These are phyloP conservation scores for Amanita phalloides DNA, from an alignment of 768 basidiomycete species.

Conservation along the genomic window DNA sequence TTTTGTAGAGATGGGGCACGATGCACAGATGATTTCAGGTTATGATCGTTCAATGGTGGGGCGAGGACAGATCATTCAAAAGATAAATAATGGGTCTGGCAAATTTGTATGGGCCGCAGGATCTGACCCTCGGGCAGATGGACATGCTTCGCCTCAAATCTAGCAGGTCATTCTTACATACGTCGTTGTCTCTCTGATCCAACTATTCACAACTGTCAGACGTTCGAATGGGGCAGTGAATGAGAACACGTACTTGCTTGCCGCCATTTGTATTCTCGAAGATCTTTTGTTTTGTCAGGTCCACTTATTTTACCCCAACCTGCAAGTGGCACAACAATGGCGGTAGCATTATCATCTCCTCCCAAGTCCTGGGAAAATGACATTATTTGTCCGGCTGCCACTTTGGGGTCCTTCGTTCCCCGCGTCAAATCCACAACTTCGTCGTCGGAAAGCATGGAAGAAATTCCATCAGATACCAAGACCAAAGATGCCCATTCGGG, in stretches of 20 bases:
- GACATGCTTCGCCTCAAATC: slow-evolving; percentile 81
- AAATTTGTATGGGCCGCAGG: slow-evolving; percentile 90
- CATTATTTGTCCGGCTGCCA: slow-evolving; percentile 76
- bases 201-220: slow-evolving; percentile 22
- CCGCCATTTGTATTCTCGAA: slow-evolving; percentile 69
- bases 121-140: slow-evolving; percentile 82
- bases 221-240: not conserved
- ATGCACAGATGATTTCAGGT: slow-evolving; percentile 52
- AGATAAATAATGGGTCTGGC: slow-evolving; percentile 52
- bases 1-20: slow-evolving; percentile 77
- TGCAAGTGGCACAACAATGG: slow-evolving; percentile 80
- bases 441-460: slow-evolving; percentile 84
- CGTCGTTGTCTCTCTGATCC: slow-evolving; percentile 58
- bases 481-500: slow-evolving; percentile 79
- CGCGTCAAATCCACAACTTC: slow-evolving; percentile 90
- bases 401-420: slow-evolving; percentile 55
- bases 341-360: slow-evolving; percentile 88
- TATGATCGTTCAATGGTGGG: slow-evolving; percentile 61
- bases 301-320: slow-evolving; percentile 85
- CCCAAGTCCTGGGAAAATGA: slow-evolving; percentile 81
- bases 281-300: slow-evolving; percentile 68
- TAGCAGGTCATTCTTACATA: slow-evolving; percentile 41
- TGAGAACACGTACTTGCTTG: slow-evolving; percentile 40
- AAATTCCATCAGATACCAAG: slow-evolving; percentile 89
- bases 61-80: slow-evolving; percentile 87